Percentiles rank a stretch among this genome's conserved stretches.
phyloP scores from a whole-genome alignment of 1,284 basidiomycete species.

The Trichosporon sp. region DNA sequence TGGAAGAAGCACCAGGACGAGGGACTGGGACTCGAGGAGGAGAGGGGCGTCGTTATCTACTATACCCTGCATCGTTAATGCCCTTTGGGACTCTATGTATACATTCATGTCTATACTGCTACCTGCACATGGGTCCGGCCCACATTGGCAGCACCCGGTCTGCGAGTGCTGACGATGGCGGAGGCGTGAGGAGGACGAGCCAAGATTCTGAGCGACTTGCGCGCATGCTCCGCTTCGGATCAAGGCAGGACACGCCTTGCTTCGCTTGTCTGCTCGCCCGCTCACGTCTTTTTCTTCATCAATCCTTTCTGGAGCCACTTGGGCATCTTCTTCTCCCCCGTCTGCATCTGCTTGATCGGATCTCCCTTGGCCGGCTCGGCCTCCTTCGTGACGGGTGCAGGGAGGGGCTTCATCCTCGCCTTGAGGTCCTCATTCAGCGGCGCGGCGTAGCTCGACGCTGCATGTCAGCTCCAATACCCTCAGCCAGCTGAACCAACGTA shows the following conservation, averaged over 20 bases:
- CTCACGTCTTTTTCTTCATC: conserved; percentile 48
- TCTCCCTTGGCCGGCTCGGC: neutral
- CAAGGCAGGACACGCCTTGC: neutral
- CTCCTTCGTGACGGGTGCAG: conserved; percentile 36
- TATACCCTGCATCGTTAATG: conserved; percentile 35
- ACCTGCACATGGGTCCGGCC: neutral
- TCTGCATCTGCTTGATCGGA: conserved; percentile 48
- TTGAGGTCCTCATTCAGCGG: conserved; percentile 49
- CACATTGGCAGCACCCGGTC: too few relatives aligned
- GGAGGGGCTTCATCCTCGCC: conserved; percentile 48
- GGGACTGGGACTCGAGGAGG: conserved; percentile 38
- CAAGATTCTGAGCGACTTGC: too few relatives aligned
- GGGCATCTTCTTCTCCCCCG: conserved; percentile 26
- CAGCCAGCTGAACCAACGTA: conserved; percentile 33
- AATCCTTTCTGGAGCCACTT: conserved; percentile 51
- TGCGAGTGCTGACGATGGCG: too few relatives aligned
- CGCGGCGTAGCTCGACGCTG: conserved; percentile 46
- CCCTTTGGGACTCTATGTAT: neutral
- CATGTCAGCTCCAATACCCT: neutral
- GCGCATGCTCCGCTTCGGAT: too few relatives aligned
- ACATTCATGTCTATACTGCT: conserved; percentile 5
- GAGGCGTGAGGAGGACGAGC: too few relatives aligned
- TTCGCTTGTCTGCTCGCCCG: neutral
- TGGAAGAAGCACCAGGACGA: conserved; percentile 39
- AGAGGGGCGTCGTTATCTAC: conserved; percentile 53